Conservation (phyloP, 805 yeast genomes). For the Lipomyces yamanashiensis region DNA sequence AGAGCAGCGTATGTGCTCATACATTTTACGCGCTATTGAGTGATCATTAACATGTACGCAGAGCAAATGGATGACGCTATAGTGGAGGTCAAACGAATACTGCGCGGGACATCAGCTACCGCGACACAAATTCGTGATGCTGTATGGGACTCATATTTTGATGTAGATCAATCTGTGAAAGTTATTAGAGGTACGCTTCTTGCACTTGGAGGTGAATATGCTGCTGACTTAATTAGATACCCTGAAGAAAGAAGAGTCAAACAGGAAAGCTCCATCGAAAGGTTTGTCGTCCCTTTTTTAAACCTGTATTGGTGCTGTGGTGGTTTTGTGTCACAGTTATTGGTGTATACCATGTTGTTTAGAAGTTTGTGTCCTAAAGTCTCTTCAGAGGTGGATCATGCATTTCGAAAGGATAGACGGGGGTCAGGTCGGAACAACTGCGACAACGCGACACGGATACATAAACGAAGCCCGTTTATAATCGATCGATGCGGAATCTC, state of each 20-base stretch:
- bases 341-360: conserved; percentile 6
- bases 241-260: conserved; percentile 27
- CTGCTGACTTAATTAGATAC: conserved; percentile 23
- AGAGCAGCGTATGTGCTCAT: conserved; percentile 37
- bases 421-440: conserved; percentile 4
- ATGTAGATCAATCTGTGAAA: conserved; percentile 55
- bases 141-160: conserved; percentile 63
- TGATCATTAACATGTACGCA: neutral
- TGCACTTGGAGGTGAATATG: neutral
- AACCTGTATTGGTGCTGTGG: neutral
- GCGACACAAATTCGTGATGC: conserved; percentile 61
- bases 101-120: conserved; percentile 49
- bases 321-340: neutral
- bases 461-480: neutral
- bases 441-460: neutral
- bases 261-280: conserved; percentile 16
- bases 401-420: conserved; percentile 10
- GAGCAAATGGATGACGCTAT: conserved; percentile 39
- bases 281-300: conserved; percentile 21
- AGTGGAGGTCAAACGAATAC: conserved; percentile 34
- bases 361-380: conserved; percentile 20
- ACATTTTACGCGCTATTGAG: neutral
- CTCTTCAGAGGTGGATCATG: conserved; percentile 7
- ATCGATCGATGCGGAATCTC: conserved; percentile 10
- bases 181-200: conserved; percentile 47